These are phyloP conservation scores for Chlorella sp. DNA, from an alignment of 139 green algal species.

Conservation along the genomic window DNA sequence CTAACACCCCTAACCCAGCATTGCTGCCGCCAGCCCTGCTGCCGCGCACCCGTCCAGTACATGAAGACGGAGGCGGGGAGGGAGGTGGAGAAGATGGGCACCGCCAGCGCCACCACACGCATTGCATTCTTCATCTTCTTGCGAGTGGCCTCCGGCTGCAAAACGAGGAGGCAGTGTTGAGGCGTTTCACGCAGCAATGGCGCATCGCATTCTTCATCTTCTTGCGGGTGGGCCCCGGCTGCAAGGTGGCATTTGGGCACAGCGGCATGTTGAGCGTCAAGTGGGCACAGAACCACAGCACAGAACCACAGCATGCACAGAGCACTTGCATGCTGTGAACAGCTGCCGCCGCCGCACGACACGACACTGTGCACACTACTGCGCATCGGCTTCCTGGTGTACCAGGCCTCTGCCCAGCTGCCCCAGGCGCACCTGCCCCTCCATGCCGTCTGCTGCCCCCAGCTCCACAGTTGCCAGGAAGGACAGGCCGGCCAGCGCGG, in stretches of 20 bases:
- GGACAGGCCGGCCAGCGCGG: constrained; percentile 64
- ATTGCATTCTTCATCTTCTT: constrained; percentile 76
- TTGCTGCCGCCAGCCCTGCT: neutral
- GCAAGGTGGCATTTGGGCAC: neutral
- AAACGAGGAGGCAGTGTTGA: neutral
- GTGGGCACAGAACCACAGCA: constrained; percentile 61
- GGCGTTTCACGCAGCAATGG: too few species aligned
- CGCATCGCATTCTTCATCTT: constrained; percentile 77
- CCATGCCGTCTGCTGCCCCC: constrained; percentile 71
- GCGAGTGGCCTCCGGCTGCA: constrained; percentile 38
- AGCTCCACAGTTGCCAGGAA: constrained; percentile 83
- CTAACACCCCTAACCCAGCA: too few species aligned
- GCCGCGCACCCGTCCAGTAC: constrained; percentile 57
- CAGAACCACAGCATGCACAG: too few species aligned
- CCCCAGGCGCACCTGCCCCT: constrained; percentile 45
- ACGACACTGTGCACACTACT: too few species aligned
- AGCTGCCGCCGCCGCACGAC: too few species aligned
- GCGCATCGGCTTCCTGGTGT: too few species aligned
- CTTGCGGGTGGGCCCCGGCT: constrained; percentile 36
- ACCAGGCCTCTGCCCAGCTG: neutral
- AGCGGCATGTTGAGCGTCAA: neutral
- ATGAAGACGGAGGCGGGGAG: constrained; percentile 67
- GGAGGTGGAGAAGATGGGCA: constrained; percentile 70
- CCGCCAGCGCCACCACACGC: constrained; percentile 58
- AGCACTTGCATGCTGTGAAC: too few species aligned